These are phyloP conservation scores for Syzygium malaccense DNA, from an alignment of 441 rosid genomes.

Conservation along the genomic window DNA sequence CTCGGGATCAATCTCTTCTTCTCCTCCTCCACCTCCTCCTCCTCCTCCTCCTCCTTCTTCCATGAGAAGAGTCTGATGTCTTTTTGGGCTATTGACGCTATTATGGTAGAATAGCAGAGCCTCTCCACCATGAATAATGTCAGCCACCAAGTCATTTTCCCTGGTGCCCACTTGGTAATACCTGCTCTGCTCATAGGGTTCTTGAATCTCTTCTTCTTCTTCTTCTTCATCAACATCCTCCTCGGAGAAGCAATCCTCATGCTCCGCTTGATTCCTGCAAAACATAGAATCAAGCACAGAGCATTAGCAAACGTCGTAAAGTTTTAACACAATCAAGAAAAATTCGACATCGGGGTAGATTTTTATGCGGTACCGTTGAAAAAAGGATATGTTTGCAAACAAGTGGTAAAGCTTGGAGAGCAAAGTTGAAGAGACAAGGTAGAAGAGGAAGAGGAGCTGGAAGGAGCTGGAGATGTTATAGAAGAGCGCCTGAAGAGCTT, in stretches of 20 bases:
- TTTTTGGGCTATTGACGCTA: not conserved
- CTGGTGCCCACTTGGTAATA: slow-evolving; percentile 31
- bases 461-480: slow-evolving; percentile 62
- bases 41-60: slow-evolving; percentile 13
- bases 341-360: not conserved
- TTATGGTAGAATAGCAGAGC: slow-evolving; percentile 33
- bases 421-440: slow-evolving; percentile 49
- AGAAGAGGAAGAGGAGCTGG: slow-evolving; percentile 60
- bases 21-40: not conserved
- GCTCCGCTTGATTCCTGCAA: slow-evolving; percentile 46
- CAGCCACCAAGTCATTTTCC: slow-evolving; percentile 52
- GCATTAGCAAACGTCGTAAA: not conserved
- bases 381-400: slow-evolving; percentile 52
- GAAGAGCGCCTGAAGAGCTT: slow-evolving; percentile 69
- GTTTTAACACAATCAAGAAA: not conserved
- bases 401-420: slow-evolving; percentile 53
- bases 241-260: slow-evolving; percentile 46
- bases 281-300: not conserved
- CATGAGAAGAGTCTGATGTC: not conserved
- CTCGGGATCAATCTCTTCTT: not conserved
- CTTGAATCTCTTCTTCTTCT: not conserved
- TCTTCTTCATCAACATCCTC: slow-evolving; percentile 61
- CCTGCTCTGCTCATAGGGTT: slow-evolving; percentile 4
- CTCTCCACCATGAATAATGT: slow-evolving; percentile 55
- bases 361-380: slow-evolving; percentile 38